Percentiles rank a stretch among this genome's conserved stretches.
These are phyloP conservation scores for Spathaspora hagerdaliae DNA, from an alignment of 805 yeast species.

Conservation along the genomic window DNA sequence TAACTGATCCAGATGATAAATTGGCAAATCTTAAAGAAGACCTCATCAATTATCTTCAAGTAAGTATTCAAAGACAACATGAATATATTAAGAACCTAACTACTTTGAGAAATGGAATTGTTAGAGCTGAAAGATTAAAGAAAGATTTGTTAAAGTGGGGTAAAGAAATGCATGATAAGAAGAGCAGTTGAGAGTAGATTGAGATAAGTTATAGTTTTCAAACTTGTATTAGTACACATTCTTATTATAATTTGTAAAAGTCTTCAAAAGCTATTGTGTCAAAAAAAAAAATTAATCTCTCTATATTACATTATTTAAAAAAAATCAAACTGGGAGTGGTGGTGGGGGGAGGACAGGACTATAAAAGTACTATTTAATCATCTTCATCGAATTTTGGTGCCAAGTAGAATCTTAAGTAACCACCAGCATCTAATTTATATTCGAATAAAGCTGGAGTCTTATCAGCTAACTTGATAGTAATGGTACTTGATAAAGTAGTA, in stretches of 20 bases:
- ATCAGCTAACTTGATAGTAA: conserved; percentile 82
- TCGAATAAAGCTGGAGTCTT: conserved; percentile 93
- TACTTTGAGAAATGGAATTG: conserved; percentile 69
- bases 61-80: conserved; percentile 50
- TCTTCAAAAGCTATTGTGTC: too few species aligned
- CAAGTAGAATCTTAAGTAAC: conserved; percentile 89
- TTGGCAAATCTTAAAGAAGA: conserved; percentile 59
- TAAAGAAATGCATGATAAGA: conserved; percentile 64
- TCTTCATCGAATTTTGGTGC: conserved; percentile 98
- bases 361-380: conserved; percentile 36
- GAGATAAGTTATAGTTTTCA: not conserved
- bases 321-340: too few species aligned
- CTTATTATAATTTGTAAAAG: not conserved
- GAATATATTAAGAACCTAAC: conserved; percentile 80
- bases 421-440: conserved; percentile 79
- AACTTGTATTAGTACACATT: not conserved
- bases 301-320: too few species aligned
- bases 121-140: conserved; percentile 73
- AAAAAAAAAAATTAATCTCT: too few species aligned
- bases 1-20: conserved; percentile 20
- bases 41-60: conserved; percentile 39
- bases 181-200: conserved; percentile 14
- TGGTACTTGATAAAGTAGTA: conserved; percentile 67
- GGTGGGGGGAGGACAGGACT: too few species aligned
- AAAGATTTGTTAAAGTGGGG: conserved; percentile 78